Evolutionary conservation across 805 yeast genomes (phyloP).

Genomic region (Metschnikowia rubicola): DNA sequence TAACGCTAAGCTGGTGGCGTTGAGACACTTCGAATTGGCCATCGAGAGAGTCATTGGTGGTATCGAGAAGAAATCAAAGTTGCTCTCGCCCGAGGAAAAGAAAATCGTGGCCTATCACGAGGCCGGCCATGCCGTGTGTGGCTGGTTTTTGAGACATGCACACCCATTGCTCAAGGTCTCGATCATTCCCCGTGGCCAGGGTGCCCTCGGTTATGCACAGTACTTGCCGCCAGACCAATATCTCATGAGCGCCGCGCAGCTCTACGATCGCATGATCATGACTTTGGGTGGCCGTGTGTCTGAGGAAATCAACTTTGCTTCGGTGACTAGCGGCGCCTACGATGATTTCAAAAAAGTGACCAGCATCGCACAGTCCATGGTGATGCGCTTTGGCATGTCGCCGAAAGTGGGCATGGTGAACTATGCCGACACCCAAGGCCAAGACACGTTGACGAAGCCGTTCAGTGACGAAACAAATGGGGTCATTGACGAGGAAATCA

Average conservation of each 20-base stretch:
- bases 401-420: constrained; percentile 66
- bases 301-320: constrained; percentile 85
- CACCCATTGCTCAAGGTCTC: constrained; percentile 95
- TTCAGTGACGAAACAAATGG: constrained; percentile 71
- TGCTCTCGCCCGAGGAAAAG: constrained; percentile 85
- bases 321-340: constrained; percentile 93
- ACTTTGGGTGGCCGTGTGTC: constrained; percentile 98
- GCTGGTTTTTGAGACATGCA: constrained; percentile 91
- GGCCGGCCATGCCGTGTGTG: constrained; percentile 98
- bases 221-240: constrained; percentile 92
- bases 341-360: constrained; percentile 97
- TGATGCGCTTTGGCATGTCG: constrained; percentile 90
- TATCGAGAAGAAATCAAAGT: constrained; percentile 84
- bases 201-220: constrained; percentile 96
- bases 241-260: constrained; percentile 70
- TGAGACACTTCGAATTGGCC: constrained; percentile 90
- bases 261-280: constrained; percentile 91
- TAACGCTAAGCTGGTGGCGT: constrained; percentile 56
- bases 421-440: constrained; percentile 46
- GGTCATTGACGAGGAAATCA: constrained; percentile 66
- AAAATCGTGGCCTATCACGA: constrained; percentile 94
- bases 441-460: constrained; percentile 54
- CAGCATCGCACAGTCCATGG: constrained; percentile 90
- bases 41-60: constrained; percentile 98
- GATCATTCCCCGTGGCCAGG: constrained; percentile 94